phyloP scores from a whole-genome alignment of 257 asterid species.

The Nicotiana obtusifolia region DNA sequence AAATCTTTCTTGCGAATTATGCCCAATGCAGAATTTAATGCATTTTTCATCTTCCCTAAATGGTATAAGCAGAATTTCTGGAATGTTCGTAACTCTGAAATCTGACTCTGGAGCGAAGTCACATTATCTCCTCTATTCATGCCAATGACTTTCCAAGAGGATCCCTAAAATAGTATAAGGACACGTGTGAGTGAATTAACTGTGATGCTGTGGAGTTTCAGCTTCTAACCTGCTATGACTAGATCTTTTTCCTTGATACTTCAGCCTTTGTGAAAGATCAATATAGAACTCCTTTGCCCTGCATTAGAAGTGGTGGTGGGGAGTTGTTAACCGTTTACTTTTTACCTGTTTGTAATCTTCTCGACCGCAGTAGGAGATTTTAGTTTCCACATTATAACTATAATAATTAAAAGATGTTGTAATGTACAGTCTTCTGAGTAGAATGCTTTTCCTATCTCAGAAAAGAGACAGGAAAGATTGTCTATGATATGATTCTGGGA shows the following conservation, averaged over 20 bases:
- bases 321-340: neutral
- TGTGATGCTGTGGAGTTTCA: neutral
- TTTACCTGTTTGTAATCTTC: slow-evolving; percentile 1
- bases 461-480: neutral
- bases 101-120: neutral
- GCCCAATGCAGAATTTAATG: neutral
- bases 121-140: neutral
- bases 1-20: neutral
- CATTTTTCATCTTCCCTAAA: neutral
- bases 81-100: neutral
- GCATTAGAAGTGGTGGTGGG: neutral
- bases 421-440: neutral
- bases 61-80: neutral
- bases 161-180: neutral
- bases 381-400: neutral
- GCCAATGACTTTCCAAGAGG: neutral
- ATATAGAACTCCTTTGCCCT: neutral
- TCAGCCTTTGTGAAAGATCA: neutral
- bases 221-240: neutral
- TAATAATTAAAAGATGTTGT: neutral
- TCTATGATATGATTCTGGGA: neutral
- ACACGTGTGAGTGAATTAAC: neutral
- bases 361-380: neutral
- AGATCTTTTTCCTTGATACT: neutral
- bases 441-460: neutral